Percentiles rank a stretch among this genome's conserved stretches.
Conservation (phyloP, 2,329 filamentous ascomycete genomes). For the Aureobasidium zeae region DNA sequence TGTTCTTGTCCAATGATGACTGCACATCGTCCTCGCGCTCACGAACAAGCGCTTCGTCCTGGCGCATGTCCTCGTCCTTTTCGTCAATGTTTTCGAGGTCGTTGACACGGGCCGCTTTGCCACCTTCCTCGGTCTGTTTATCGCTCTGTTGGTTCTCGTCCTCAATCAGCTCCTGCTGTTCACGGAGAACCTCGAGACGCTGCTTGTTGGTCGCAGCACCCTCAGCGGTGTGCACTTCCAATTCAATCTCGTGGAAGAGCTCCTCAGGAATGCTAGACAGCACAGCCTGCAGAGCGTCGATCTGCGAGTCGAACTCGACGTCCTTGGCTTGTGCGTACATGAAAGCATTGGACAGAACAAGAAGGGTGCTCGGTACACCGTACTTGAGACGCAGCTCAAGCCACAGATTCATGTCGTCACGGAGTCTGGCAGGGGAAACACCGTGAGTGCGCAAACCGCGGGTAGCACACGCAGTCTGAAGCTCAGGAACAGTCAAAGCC, state of each 20-base stretch:
- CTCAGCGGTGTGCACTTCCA: slow-evolving; percentile 94
- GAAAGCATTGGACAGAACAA: slow-evolving; percentile 95
- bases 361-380: slow-evolving; percentile 88
- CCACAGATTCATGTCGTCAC: slow-evolving; percentile 89
- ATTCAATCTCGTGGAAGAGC: slow-evolving; percentile 97
- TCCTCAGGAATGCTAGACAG: slow-evolving; percentile 94
- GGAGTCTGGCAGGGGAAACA: slow-evolving; percentile 76
- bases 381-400: slow-evolving; percentile 86
- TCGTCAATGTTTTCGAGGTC: slow-evolving; percentile 92
- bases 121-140: slow-evolving; percentile 64
- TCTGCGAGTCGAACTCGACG: slow-evolving; percentile 73
- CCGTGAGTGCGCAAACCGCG: slow-evolving; percentile 89
- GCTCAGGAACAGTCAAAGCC: slow-evolving; percentile 81
- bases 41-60: slow-evolving; percentile 23
- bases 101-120: slow-evolving; percentile 41
- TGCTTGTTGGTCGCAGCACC: slow-evolving; percentile 98
- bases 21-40: slow-evolving; percentile 22
- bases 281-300: slow-evolving; percentile 86
- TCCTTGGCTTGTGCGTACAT: slow-evolving; percentile 89
- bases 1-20: slow-evolving; percentile 2
- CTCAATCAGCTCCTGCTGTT: slow-evolving; percentile 95
- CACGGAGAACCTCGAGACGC: slow-evolving; percentile 92
- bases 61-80: slow-evolving; percentile 55
- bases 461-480: slow-evolving; percentile 84
- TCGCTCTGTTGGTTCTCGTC: slow-evolving; percentile 92